Evolutionary conservation across 2,329 filamentous ascomycete species (phyloP).

Genomic region (Sphaerostilbella broomeana): DNA sequence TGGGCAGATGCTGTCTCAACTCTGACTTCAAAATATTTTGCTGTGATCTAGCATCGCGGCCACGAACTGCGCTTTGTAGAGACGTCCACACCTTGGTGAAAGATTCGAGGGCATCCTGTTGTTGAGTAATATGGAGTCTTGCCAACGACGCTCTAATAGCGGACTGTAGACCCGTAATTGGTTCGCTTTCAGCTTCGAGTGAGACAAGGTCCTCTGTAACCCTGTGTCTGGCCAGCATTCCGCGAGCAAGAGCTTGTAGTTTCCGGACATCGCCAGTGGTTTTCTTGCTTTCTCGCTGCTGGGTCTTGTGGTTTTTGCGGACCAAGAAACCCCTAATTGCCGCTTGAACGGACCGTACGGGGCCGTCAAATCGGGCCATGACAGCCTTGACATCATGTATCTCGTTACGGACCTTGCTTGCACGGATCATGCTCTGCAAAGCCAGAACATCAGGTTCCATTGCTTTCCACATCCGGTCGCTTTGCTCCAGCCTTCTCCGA

Average conservation of each 20-base stretch:
- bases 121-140: conserved; percentile 45
- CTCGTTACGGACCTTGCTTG: conserved; percentile 55
- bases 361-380: conserved; percentile 55
- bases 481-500: conserved; percentile 54
- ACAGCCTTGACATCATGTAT: conserved; percentile 50
- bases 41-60: conserved; percentile 40
- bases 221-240: conserved; percentile 55
- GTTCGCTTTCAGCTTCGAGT: conserved; percentile 44
- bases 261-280: conserved; percentile 46
- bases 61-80: conserved; percentile 37
- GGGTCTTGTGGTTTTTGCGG: conserved; percentile 49
- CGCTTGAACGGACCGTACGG: conserved; percentile 60
- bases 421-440: conserved; percentile 75
- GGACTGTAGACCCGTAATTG: conserved; percentile 56
- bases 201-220: conserved; percentile 47
- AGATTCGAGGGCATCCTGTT: conserved; percentile 45
- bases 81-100: conserved; percentile 45
- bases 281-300: conserved; percentile 49
- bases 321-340: conserved; percentile 60
- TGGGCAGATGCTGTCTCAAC: conserved; percentile 36
- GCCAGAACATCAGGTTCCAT: conserved; percentile 66
- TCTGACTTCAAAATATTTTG: conserved; percentile 41
- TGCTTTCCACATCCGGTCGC: conserved; percentile 62
- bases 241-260: conserved; percentile 62
- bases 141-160: conserved; percentile 56